Percentiles rank a stretch among this genome's conserved stretches.
These are phyloP conservation scores for Geranomyces variabilis DNA, from an alignment of 192 early-diverging fungal genomes.

Conservation along the genomic window DNA sequence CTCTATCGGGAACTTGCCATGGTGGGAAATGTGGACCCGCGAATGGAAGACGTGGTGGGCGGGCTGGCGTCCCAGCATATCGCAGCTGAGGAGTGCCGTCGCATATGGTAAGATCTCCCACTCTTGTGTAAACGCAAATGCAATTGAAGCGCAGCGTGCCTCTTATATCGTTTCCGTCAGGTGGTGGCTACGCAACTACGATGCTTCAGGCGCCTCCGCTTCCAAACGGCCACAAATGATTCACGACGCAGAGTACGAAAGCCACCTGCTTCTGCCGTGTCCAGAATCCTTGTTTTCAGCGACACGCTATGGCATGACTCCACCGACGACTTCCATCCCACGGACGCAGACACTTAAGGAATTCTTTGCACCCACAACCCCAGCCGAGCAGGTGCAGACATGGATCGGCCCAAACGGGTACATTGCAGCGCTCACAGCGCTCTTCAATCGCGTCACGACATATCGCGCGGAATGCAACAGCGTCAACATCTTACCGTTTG, in stretches of 20 bases:
- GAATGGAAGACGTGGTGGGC: constrained; percentile 11
- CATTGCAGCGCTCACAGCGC: constrained; percentile 24
- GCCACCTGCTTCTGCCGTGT: constrained; percentile 25
- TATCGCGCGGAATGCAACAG: constrained; percentile 29
- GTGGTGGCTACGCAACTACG: constrained; percentile 38
- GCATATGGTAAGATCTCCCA: constrained; percentile 21
- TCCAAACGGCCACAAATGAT: constrained; percentile 41
- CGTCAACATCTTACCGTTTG: constrained; percentile 35
- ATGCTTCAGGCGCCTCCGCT: constrained; percentile 33
- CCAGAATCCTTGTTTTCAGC: constrained; percentile 36
- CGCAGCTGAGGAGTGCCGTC: constrained; percentile 24
- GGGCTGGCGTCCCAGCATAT: constrained; percentile 31
- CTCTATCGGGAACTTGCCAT: constrained; percentile 17
- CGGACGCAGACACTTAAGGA: constrained; percentile 32
- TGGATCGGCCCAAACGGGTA: constrained; percentile 36
- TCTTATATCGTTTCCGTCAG: too few relatives aligned
- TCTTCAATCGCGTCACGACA: constrained; percentile 37
- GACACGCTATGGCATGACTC: constrained; percentile 19
- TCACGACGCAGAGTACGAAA: constrained; percentile 23
- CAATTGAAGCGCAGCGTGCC: too few relatives aligned
- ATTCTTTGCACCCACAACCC: constrained; percentile 5
- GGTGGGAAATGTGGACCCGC: background rate
- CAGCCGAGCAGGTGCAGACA: constrained; percentile 19
- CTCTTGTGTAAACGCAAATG: background rate
- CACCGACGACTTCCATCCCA: constrained; percentile 17